Evolutionary conservation across 1,284 basidiomycete species (phyloP), one percentile per base, ranked within the genome.

Genomic region (Cystodermella granulosa): DNA sequence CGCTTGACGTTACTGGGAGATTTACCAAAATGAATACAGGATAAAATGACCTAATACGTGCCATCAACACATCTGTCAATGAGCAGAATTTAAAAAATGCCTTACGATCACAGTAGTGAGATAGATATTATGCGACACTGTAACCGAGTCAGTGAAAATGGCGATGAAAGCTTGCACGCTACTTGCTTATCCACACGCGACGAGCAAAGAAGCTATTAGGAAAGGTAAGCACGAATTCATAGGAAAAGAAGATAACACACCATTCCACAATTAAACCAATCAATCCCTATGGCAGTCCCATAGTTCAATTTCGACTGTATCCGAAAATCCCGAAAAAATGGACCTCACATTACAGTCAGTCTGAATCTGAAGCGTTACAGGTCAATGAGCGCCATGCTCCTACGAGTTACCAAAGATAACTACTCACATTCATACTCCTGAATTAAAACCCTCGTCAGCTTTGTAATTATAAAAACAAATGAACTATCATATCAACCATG

Each of bases 221-320:
- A 18, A 18, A 20, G 34, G 20, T 43, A 41, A 46, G 41, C 14
- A 48, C 23, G 36, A 11, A 35, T 21, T 7, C 18, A 22, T 5
- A 15, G 15, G 36, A 24, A 16, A 14, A n/a, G 37, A 17, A 23
- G 23, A 31, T 24, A 16, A 6, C 34, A 42, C 59, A 71, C 71
- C 66, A 66, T 57, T 73, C 63, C 6, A 71, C 71, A n/a, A 73
- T 67, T n/a, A 72, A 47, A 18, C 67, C 69, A 46, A 71, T 70
- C 11, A 72, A 48, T 17, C 70, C 70, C 67, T 69, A 20, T 18
- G 21, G 20, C 22, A 31, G 35, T 37, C 31, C 26, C 26, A n/a
- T 8, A 31, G 26, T 8, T 31, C 26, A 31, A n/a, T n/a, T 31
- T 31, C n/a, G 8, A n/a, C n/a, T n/a, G n/a, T n/a, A n/a, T n/a